Evolutionary conservation across 164 flowering plant species (phyloP), one percentile per base, ranked within the genome.

Genomic region (Tetrastigma voinierianum): DNA sequence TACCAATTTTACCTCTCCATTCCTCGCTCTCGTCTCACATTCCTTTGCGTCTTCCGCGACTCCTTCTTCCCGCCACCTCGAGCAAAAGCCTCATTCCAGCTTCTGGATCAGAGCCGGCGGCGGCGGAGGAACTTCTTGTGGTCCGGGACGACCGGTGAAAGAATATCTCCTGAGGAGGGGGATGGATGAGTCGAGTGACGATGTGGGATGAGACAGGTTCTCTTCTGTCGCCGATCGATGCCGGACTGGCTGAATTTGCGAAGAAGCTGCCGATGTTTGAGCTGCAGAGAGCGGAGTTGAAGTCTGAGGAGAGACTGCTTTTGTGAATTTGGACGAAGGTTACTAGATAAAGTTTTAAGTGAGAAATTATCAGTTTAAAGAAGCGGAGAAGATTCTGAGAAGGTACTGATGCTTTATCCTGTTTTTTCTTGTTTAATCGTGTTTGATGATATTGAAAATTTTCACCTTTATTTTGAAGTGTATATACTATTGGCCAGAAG

Each of bases 201-300:
- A 54, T 43, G 17, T 57, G 11, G 62, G 1, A 18, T 69, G 60
- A 17, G 56, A 24, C n/a, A 19, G 25, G 10, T 62, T 59, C 9
- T 53, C 72, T 2, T 72, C 85, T 0, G n/a, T 67, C 82, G 5
- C 56, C 75, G 3, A 77, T 82, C 24, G 93, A 87, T 47, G 81
- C 56, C 1, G 75, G 85, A 9, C 86, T 90, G 12, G 67, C 77
- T 3, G 69, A 86, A 48, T 77, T 90, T 25, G 93, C 96, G 6
- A 87, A 85, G 81, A 91, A 90, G 79, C 75, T 87, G 82, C 87
- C 91, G 2, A 83, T 90, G 1, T 91, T 91, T 72, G 95, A 91
- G 75, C 98, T 97, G 11, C 80, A 76, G 74, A 82, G 87, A 61
- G 76, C 75, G 2, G 83, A 75, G 11, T 64, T 70, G 47, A 61